Percentiles rank a stretch among this genome's conserved stretches.
Conservation (phyloP, 805 yeast genomes). For the Yarrowia keelungensis region DNA sequence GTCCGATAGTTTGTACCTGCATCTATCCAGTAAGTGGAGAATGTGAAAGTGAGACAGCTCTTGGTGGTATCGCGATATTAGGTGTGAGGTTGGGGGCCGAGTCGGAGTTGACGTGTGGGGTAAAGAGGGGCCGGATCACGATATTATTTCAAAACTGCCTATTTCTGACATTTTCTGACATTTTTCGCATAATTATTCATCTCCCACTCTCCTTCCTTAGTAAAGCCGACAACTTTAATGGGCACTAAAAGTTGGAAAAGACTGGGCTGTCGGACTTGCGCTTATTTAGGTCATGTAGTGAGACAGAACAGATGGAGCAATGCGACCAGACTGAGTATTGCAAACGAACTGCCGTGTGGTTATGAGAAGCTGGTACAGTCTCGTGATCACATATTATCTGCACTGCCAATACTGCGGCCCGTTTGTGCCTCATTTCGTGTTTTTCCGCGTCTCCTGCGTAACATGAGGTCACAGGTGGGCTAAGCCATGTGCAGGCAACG, state of each 20-base stretch:
- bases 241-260: neutral
- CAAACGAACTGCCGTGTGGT: no score
- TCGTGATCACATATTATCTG: no score
- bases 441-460: neutral
- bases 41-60: slow-evolving; percentile 22
- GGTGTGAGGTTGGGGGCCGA: neutral
- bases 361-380: no score
- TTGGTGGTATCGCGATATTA: neutral
- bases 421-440: neutral
- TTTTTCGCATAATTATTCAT: no score
- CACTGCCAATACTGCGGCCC: no score
- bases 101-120: slow-evolving; percentile 10
- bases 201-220: no score
- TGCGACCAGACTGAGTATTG: no score
- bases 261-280: slow-evolving; percentile 10
- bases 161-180: neutral
- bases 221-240: slow-evolving; percentile 1
- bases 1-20: slow-evolving; percentile 9
- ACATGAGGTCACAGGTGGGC: neutral
- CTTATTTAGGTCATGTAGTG: no score
- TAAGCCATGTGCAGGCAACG: slow-evolving; percentile 4
- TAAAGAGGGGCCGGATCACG: neutral
- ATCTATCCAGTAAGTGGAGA: slow-evolving; percentile 13
- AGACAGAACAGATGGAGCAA: no score
- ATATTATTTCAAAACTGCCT: neutral